Evolutionary conservation across 495 filamentous ascomycete genomes (phyloP).

Genomic region (Emericellopsis terricola): DNA sequence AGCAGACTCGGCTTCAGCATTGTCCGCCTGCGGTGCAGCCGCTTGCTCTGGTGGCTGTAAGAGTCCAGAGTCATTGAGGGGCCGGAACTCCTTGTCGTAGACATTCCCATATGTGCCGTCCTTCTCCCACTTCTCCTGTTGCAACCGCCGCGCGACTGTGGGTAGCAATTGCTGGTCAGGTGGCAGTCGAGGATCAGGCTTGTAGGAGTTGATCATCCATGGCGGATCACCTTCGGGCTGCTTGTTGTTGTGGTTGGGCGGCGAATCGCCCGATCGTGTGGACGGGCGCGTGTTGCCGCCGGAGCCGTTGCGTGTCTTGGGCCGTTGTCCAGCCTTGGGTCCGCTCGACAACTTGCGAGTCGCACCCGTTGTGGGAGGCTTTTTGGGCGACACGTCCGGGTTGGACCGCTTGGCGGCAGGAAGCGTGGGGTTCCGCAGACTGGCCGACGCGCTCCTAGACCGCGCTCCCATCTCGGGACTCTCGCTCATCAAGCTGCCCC

Average conservation of each 20-base stretch:
- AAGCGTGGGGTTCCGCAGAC: conserved; percentile 27
- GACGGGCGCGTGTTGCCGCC: conserved; percentile 26
- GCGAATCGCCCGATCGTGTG: conserved; percentile 30
- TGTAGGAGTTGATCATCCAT: conserved; percentile 89
- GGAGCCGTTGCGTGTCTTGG: conserved; percentile 43
- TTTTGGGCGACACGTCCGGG: conserved; percentile 29
- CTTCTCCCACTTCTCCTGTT: conserved; percentile 88
- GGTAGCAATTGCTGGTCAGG: conserved; percentile 92
- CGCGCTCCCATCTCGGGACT: conserved; percentile 40
- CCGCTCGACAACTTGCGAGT: conserved; percentile 22
- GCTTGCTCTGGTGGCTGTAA: conserved; percentile 23
- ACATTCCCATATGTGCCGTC: conserved; percentile 67
- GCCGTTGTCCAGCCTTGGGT: conserved; percentile 30
- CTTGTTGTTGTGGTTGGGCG: conserved; percentile 25
- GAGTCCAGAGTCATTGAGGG: conserved; percentile 40
- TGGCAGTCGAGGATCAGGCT: conserved; percentile 83
- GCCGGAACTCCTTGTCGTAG: conserved; percentile 70
- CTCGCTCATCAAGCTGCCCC: conserved; percentile 44
- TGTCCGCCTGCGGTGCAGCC: conserved; percentile 14
- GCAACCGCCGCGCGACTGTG: conserved; percentile 76
- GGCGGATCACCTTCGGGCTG: conserved; percentile 88
- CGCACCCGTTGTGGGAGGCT: conserved; percentile 10
- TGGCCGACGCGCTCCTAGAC: conserved; percentile 54
- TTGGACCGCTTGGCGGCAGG: conserved; percentile 24
- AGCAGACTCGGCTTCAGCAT: conserved; percentile 16